phyloP scores from a whole-genome alignment of 2,329 filamentous ascomycete genomes.

The Colletotrichum brevisporum region DNA sequence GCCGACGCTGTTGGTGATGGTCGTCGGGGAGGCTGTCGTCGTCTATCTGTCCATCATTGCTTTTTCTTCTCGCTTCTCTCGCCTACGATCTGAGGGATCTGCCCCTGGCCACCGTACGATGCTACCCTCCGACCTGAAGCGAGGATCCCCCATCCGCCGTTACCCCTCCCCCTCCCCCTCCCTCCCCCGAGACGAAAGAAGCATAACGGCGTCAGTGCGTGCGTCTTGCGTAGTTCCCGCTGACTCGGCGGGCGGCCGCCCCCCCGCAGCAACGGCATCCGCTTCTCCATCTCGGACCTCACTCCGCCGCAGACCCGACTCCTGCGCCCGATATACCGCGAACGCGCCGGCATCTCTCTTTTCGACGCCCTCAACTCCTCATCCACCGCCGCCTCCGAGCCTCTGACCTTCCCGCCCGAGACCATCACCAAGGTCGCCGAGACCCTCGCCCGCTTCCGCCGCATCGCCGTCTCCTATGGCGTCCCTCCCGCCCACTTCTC shows the following conservation, averaged over 20 bases:
- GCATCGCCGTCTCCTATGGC: constrained; percentile 77
- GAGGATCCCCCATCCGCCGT: neutral
- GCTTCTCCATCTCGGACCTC: constrained; percentile 91
- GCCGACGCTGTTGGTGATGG: neutral
- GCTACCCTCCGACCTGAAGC: constrained; percentile 30
- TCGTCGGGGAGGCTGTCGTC: neutral
- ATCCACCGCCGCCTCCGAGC: constrained; percentile 44
- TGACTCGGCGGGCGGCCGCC: constrained; percentile 19
- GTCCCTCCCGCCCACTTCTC: constrained; percentile 77
- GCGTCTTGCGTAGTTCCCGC: constrained; percentile 9
- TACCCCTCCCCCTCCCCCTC: constrained; percentile 7
- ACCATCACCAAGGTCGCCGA: constrained; percentile 77
- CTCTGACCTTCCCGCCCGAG: constrained; percentile 61
- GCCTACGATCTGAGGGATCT: neutral
- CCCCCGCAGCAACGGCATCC: constrained; percentile 83
- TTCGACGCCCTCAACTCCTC: constrained; percentile 82
- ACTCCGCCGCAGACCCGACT: constrained; percentile 78
- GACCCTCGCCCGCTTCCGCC: constrained; percentile 78
- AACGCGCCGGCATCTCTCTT: constrained; percentile 85
- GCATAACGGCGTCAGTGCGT: neutral
- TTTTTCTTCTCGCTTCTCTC: constrained; percentile 3
- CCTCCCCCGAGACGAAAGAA: neutral
- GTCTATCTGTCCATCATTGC: neutral
- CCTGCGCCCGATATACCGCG: constrained; percentile 82
- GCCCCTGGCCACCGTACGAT: constrained; percentile 3